Base-by-base conservation (phyloP, 2,329 filamentous ascomycete species). In the Penicillium freii region DNA sequence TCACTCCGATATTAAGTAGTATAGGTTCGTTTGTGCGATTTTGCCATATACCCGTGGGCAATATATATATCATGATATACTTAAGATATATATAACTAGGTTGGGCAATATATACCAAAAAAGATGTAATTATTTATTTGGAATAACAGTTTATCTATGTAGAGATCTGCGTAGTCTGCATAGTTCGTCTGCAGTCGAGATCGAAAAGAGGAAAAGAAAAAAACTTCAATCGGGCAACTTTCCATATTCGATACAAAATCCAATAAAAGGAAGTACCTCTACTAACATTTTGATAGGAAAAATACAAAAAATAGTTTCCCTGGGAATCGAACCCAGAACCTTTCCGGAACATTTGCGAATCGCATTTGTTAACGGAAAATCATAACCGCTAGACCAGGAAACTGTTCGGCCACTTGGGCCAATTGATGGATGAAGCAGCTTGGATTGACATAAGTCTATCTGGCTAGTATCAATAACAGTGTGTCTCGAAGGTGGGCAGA, bases 241-340 rank as follows among this genome's bases (percentile, higher is more conserved):
- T 17, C 11, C 8, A 33, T 4, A 10, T 17, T 33, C 2, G 29
- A 47, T 23, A 34, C 3, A 4, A 33, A 43, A 51, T 5, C 5
- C 5, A 44, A 33, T 6, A 15, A 17, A 31, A 5, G 3, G n/a
- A 33, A 38, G 23, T 29, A 40, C 19, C 47, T 51, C 5, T 21
- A 11, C 36, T 42, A 31, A 21, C 9, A 43, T 13, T 31, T n/a
- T 5, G 8, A 27, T 27, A 19, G 27, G 1, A 15, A 21, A 42
- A 48, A 7, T 2, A 34, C 21, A 42, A 56, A 53, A 56, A 53
- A 34, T 56, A 47, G 54, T 56, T 56, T 56, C 54, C 38, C 54
- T 56, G 54, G 54, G 54, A 56, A 56, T 56, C 54, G 54, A 56
- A 56, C 54, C 54, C 54, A 56, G 54, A 56, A 56, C 54, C 54